A percentile compares a stretch with the other conserved stretches of the same genome.
Evolutionary conservation across 176 grass and related monocot genomes (phyloP).

Genomic region (Hyparrhenia diplandra): DNA sequence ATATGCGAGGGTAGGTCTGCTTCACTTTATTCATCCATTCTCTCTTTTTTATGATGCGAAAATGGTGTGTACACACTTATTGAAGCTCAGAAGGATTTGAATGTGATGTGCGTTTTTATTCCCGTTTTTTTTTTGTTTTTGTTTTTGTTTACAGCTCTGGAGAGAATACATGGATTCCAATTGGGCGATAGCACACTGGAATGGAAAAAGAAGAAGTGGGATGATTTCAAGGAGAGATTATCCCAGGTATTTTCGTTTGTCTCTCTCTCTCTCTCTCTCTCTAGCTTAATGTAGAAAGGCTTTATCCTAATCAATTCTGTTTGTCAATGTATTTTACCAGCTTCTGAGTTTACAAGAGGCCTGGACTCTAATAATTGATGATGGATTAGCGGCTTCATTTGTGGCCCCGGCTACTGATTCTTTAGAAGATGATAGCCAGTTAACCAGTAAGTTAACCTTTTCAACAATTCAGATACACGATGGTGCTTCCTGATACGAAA

Average conservation of each 20-base stretch:
- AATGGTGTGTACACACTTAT: not conserved
- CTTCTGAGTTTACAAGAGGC: slow-evolving; percentile 68
- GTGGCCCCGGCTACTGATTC: slow-evolving; percentile 69
- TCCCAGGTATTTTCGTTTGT: slow-evolving; percentile 41
- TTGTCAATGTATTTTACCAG: slow-evolving; percentile 9
- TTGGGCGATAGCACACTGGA: slow-evolving; percentile 82
- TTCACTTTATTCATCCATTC: not conserved
- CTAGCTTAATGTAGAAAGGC: not conserved
- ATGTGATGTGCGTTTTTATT: not conserved
- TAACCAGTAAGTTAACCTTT: slow-evolving; percentile 58
- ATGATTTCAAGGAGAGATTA: slow-evolving; percentile 68
- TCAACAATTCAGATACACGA: not conserved
- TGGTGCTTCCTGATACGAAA: not conserved
- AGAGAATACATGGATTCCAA: slow-evolving; percentile 84
- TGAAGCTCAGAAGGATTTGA: not conserved
- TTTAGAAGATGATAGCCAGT: slow-evolving; percentile 69
- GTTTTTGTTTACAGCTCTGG: slow-evolving; percentile 49
- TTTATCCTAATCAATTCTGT: not conserved
- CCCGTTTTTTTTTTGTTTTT: no score
- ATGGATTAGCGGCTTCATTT: slow-evolving; percentile 82
- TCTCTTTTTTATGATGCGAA: not conserved
- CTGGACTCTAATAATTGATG: slow-evolving; percentile 89
- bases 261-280: not conserved
- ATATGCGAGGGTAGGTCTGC: slow-evolving; percentile 76
- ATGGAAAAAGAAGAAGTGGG: slow-evolving; percentile 91